A percentile compares a stretch with the other conserved stretches of the same genome.
Evolutionary conservation across 768 basidiomycete genomes (phyloP).

Genomic region (Suillus placidus): DNA sequence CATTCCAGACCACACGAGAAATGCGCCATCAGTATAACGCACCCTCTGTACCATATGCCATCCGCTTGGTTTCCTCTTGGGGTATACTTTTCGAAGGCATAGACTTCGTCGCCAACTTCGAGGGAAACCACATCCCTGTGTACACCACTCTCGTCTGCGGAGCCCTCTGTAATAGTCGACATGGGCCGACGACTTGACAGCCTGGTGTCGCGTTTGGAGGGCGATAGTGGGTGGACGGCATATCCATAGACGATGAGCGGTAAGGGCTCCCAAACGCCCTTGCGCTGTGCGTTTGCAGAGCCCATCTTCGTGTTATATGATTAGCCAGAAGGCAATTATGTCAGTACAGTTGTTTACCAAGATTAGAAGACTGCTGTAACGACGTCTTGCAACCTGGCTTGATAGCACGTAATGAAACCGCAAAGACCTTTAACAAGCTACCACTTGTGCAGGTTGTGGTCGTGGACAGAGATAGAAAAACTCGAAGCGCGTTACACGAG

Average conservation of each 20-base stretch:
- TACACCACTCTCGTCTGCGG: conserved; percentile 62
- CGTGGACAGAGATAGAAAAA: conserved; percentile 3
- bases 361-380: neutral
- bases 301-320: conserved; percentile 18
- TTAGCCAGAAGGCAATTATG: neutral
- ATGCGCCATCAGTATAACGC: conserved; percentile 37
- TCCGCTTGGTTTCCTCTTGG: conserved; percentile 74
- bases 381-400: neutral
- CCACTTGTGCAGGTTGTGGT: neutral
- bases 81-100: conserved; percentile 92
- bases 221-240: conserved; percentile 81
- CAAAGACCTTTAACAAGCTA: neutral
- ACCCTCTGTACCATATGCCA: conserved; percentile 94
- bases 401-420: neutral
- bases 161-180: conserved; percentile 48
- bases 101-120: conserved; percentile 95
- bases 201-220: conserved; percentile 73
- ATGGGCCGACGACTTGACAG: conserved; percentile 46
- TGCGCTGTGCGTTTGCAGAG: conserved; percentile 31
- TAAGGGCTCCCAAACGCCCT: conserved; percentile 64
- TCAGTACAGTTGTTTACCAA: conserved; percentile 1
- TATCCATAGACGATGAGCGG: conserved; percentile 88
- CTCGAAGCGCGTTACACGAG: neutral
- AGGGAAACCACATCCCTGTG: conserved; percentile 81
- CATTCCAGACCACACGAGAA: conserved; percentile 1